A percentile compares a stretch with the other conserved stretches of the same genome.
Conservation (phyloP, 257 asterid genomes). For the Schizonepeta tenuifolia region DNA sequence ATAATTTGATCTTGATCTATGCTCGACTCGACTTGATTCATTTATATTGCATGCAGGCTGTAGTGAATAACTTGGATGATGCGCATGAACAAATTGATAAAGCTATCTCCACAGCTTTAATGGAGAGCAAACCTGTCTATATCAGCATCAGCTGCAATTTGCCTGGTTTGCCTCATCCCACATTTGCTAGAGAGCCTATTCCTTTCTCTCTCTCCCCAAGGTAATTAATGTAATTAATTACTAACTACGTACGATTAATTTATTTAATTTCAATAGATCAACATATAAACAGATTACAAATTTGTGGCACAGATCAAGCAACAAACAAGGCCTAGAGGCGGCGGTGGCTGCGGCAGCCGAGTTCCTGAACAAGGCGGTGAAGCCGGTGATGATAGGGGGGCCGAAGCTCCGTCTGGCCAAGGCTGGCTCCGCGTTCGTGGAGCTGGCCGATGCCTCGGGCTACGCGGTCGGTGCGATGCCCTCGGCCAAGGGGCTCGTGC, state of each 20-base stretch:
- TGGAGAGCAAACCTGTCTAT: constrained; percentile 88
- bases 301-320: constrained; percentile 58
- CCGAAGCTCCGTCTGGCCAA: constrained; percentile 71
- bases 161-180: constrained; percentile 79
- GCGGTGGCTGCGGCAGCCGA: constrained; percentile 71
- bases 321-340: constrained; percentile 64
- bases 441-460: constrained; percentile 69
- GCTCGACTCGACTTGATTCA: neutral
- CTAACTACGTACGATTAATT: neutral
- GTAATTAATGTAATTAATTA: constrained; percentile 24
- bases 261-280: neutral
- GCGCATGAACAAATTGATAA: constrained; percentile 87
- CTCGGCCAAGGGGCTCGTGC: constrained; percentile 84
- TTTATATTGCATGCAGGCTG: constrained; percentile 49
- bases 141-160: constrained; percentile 85
- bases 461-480: constrained; percentile 74
- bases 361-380: constrained; percentile 79
- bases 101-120: constrained; percentile 77
- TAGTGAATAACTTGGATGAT: constrained; percentile 76
- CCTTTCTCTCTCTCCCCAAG: constrained; percentile 70
- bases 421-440: constrained; percentile 58
- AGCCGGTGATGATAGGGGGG: constrained; percentile 81
- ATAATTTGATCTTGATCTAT: neutral
- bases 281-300: neutral
- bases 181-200: constrained; percentile 73